Conservation (phyloP, 116 monocot genomes). For the Papilionanthe hybrid region DNA sequence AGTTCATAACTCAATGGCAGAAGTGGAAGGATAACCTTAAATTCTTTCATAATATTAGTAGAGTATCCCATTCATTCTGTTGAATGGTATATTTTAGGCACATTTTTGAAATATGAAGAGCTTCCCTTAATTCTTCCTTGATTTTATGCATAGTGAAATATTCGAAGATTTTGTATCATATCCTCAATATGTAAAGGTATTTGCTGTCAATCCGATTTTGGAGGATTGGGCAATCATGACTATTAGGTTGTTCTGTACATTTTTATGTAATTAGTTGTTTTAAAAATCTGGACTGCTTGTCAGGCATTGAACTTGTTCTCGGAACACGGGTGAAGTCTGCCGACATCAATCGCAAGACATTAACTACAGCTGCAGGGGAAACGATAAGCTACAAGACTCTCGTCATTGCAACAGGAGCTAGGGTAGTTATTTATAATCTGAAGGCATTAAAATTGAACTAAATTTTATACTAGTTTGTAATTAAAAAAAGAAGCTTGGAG, state of each 20-base stretch:
- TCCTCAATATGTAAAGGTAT: not conserved
- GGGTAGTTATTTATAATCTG: slow-evolving; percentile 42
- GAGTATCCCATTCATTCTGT: too few relatives aligned
- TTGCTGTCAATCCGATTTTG: not conserved
- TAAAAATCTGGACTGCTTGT: not conserved
- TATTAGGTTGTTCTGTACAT: not conserved
- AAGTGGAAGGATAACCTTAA: too few relatives aligned
- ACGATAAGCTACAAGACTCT: slow-evolving; percentile 91
- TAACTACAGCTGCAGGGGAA: slow-evolving; percentile 72
- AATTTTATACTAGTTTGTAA: not conserved
- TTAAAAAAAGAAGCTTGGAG: not conserved
- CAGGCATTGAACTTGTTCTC: slow-evolving; percentile 95
- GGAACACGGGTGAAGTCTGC: slow-evolving; percentile 81
- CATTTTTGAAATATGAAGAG: not conserved
- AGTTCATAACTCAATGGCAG: not conserved
- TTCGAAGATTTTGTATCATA: not conserved
- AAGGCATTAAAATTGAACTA: not conserved
- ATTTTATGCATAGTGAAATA: not conserved
- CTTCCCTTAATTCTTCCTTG: not conserved
- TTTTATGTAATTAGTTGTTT: not conserved
- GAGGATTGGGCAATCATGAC: not conserved
- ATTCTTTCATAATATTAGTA: too few relatives aligned
- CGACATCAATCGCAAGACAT: slow-evolving; percentile 75
- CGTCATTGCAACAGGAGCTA: slow-evolving; percentile 95
- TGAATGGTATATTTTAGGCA: too few relatives aligned